phyloP scores from a whole-genome alignment of 1,284 basidiomycete genomes.

The Ceratobasidium sp. region DNA sequence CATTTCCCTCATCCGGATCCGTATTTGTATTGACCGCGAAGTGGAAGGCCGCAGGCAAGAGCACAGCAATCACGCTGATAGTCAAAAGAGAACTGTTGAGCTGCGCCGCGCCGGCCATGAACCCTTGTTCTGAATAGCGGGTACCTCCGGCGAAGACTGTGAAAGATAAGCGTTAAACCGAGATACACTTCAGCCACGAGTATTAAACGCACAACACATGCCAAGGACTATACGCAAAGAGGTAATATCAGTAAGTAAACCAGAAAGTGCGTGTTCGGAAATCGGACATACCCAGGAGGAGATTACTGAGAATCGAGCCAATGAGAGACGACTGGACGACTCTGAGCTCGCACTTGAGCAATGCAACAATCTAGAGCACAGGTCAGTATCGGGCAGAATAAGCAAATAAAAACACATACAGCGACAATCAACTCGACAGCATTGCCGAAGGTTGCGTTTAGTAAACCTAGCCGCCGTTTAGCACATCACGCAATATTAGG shows the following conservation, averaged over 20 bases:
- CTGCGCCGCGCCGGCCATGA: conserved; percentile 64
- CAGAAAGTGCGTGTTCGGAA: background rate
- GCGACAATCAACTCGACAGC: conserved; percentile 85
- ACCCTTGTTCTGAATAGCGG: conserved; percentile 76
- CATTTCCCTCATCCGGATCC: conserved; percentile 51
- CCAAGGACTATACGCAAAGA: conserved; percentile 52
- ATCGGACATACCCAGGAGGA: conserved; percentile 49
- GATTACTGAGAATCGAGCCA: conserved; percentile 81
- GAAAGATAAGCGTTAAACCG: conserved; percentile 40
- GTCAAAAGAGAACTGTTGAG: conserved; percentile 60
- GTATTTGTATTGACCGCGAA: conserved; percentile 51
- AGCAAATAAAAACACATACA: conserved; percentile 58
- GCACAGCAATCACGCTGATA: conserved; percentile 59
- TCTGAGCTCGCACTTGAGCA: conserved; percentile 52
- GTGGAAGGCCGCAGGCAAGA: conserved; percentile 61
- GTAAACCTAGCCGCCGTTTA: background rate
- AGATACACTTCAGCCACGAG: background rate
- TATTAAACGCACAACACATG: conserved; percentile 57
- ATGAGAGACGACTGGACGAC: conserved; percentile 61
- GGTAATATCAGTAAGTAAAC: background rate
- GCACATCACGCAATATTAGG: conserved; percentile 78
- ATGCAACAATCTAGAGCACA: conserved; percentile 45
- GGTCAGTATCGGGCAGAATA: background rate
- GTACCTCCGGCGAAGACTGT: conserved; percentile 70
- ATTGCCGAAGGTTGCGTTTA: conserved; percentile 42